Percentiles rank a stretch among this genome's conserved stretches.
Conservation (phyloP, 2,329 filamentous ascomycete genomes). For the Aspergillus hortae region DNA sequence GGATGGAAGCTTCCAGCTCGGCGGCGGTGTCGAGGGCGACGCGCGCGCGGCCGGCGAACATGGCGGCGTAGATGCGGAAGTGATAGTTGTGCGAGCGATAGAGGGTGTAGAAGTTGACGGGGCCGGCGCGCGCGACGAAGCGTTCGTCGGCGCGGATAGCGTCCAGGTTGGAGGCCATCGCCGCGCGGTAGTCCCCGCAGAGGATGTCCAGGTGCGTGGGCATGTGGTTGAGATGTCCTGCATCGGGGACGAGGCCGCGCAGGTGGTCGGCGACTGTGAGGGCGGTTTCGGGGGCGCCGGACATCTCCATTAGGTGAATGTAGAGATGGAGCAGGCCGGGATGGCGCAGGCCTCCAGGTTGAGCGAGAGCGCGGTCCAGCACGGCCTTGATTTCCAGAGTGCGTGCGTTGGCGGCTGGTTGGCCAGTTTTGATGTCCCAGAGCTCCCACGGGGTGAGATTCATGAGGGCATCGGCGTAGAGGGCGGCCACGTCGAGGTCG, state of each 20-base stretch:
- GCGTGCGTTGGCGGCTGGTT: slow-evolving; percentile 52
- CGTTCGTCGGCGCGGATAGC: slow-evolving; percentile 67
- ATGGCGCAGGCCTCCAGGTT: slow-evolving; percentile 52
- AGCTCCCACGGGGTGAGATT: slow-evolving; percentile 63
- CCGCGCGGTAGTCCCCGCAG: slow-evolving; percentile 65
- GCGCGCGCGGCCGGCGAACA: slow-evolving; percentile 67
- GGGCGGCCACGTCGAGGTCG: slow-evolving; percentile 60
- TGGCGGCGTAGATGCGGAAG: slow-evolving; percentile 71
- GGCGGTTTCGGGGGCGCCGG: slow-evolving; percentile 60
- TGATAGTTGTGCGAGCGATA: slow-evolving; percentile 74
- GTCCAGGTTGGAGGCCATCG: slow-evolving; percentile 63
- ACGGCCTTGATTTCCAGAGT: slow-evolving; percentile 58
- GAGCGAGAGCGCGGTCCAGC: slow-evolving; percentile 56
- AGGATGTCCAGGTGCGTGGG: slow-evolving; percentile 73
- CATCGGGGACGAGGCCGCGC: slow-evolving; percentile 63
- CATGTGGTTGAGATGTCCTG: slow-evolving; percentile 72
- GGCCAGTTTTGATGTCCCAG: slow-evolving; percentile 59
- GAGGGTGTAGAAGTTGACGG: slow-evolving; percentile 69
- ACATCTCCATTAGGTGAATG: slow-evolving; percentile 78
- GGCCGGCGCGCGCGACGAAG: slow-evolving; percentile 57
- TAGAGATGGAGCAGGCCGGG: slow-evolving; percentile 72
- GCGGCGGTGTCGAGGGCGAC: slow-evolving; percentile 60
- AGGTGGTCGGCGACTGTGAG: slow-evolving; percentile 59
- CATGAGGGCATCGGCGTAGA: slow-evolving; percentile 65
- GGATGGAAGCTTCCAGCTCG: slow-evolving; percentile 59